Conservation (phyloP, 495 filamentous ascomycete genomes). For the Lophiostoma macrostomum region DNA sequence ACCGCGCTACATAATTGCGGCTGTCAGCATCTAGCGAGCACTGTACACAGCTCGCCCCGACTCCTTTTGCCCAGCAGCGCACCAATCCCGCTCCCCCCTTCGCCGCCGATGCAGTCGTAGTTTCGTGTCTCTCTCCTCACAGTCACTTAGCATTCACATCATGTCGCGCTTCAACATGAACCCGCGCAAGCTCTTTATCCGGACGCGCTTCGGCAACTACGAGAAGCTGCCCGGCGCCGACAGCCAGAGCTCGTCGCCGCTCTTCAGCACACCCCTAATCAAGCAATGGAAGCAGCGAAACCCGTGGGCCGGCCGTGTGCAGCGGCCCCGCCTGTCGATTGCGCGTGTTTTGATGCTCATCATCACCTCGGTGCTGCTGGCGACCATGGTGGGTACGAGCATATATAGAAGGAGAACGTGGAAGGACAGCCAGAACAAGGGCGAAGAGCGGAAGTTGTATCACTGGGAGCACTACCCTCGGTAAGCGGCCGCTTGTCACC, state of each 20-base stretch:
- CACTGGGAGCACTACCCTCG: slow-evolving; percentile 39
- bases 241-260: slow-evolving; percentile 35
- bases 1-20: neutral
- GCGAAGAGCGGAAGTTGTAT: slow-evolving; percentile 28
- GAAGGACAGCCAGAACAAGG: slow-evolving; percentile 14
- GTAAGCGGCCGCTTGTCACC: slow-evolving; percentile 16
- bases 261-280: slow-evolving; percentile 25
- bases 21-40: neutral
- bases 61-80: neutral
- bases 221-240: slow-evolving; percentile 38
- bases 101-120: slow-evolving; percentile 27
- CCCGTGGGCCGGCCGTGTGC: slow-evolving; percentile 28
- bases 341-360: slow-evolving; percentile 27
- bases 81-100: neutral
- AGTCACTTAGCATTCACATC: slow-evolving; percentile 14
- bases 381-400: slow-evolving; percentile 34
- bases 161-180: slow-evolving; percentile 27
- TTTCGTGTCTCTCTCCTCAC: slow-evolving; percentile 1
- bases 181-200: slow-evolving; percentile 27
- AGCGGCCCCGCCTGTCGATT: slow-evolving; percentile 31
- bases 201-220: slow-evolving; percentile 36
- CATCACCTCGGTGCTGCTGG: slow-evolving; percentile 30
- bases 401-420: slow-evolving; percentile 29
- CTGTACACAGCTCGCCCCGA: neutral
- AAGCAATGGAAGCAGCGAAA: slow-evolving; percentile 36